Evolutionary conservation across 163 green algal genomes (phyloP), one percentile per base, ranked within the genome.

Genomic region (Scenedesmus sp.): DNA sequence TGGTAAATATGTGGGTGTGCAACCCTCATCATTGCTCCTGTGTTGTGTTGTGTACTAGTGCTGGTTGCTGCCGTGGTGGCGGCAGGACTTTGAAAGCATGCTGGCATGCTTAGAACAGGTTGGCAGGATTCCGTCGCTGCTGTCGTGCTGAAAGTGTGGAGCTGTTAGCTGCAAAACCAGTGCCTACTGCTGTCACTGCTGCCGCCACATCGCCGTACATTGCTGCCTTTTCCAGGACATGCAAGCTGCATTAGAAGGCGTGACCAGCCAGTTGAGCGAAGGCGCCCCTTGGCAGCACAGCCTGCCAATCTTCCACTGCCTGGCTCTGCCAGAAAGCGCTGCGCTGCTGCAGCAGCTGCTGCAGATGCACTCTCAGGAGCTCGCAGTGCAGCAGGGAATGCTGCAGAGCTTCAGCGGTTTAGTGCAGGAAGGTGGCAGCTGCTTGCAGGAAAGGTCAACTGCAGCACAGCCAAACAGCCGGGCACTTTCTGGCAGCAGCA

Each of bases 291-390:
- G 89, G 90, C 67, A 86, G 55, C 6, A 0, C 15, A 82, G 54
- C 54, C 70, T 67, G 70, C 64, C 90, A 1, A 70, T 90, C 52
- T 90, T 93, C 6, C 83, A 90, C 20, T 74, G 26, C 18, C 73
- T 93, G 12, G 6, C 52, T 3, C 59, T 93, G 67, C 59, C 83
- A 46, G 90, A 85, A 10, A 34, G 16, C 12, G 46, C n/a, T 13
- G 70, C 66, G 18, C 62, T 87, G 90, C 83, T 93, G 66, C 67
- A 59, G 26, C 54, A 81, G 55, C 20, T 93, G 64, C 52, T 86
- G 55, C 16, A 84, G 9, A 90, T 93, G 90, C 62, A 93, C 83
- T 10, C 26, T 7, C 46, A 90, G 55, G 90, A 93, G 52, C 57
- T 93, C 2, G 55, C 23, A 7, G 59, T 89, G 54, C 86, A 90